These are phyloP conservation scores for Caulochytrium protostelioides DNA, from an alignment of 371 early-diverging fungal genomes.

Conservation along the genomic window DNA sequence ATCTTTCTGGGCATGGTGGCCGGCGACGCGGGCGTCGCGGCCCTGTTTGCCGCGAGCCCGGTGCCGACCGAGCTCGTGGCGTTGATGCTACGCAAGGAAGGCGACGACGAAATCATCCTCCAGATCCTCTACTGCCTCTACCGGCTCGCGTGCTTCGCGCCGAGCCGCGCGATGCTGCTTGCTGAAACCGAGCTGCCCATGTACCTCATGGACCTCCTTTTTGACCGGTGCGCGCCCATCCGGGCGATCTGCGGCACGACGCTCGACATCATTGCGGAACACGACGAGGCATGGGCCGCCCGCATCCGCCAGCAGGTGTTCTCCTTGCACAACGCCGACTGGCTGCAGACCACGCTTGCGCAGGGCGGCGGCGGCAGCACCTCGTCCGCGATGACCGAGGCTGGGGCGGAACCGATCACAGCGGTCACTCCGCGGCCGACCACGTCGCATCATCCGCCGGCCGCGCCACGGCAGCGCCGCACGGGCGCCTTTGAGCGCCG, in stretches of 20 bases:
- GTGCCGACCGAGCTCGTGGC: conserved; percentile 8
- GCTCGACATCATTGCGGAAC: conserved; percentile 25
- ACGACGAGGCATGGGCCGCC: conserved; percentile 19
- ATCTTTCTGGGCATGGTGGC: conserved; percentile 24
- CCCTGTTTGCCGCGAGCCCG: conserved; percentile 11
- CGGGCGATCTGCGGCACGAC: conserved; percentile 24
- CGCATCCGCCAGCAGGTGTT: conserved; percentile 25
- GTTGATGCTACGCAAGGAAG: conserved; percentile 13
- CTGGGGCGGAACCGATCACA: too few species aligned
- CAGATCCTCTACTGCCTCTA: conserved; percentile 24
- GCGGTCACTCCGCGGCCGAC: too few species aligned
- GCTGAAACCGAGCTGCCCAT: conserved; percentile 21
- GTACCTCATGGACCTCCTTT: conserved; percentile 26
- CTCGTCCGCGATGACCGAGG: too few species aligned
- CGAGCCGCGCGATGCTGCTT: conserved; percentile 13
- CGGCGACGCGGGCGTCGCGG: conserved; percentile 17
- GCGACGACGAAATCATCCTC: conserved; percentile 33
- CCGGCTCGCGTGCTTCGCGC: conserved; percentile 18
- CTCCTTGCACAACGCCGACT: conserved; percentile 31
- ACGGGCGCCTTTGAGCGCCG: too few species aligned
- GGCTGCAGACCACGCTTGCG: too few species aligned
- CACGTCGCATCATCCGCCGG: too few species aligned
- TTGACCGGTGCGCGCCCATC: conserved; percentile 26
- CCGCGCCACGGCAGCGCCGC: too few species aligned
- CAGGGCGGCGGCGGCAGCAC: too few species aligned